Percentiles rank a stretch among this genome's conserved stretches.
Conservation (phyloP, 352 stramenopile species). For the Plasmopara muralis region DNA sequence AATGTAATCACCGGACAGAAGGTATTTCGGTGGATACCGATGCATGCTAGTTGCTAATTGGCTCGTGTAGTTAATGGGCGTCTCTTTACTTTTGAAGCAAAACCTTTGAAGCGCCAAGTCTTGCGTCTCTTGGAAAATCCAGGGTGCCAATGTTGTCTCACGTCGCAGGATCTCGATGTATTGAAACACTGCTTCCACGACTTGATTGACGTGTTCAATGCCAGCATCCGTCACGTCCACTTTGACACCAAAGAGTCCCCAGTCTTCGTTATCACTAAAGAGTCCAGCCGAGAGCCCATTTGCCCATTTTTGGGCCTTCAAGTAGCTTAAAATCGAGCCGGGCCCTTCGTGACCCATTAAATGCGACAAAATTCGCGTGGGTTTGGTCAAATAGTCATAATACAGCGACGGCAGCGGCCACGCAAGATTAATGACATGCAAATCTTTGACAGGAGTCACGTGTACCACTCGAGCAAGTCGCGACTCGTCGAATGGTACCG, state of each 20-base stretch:
- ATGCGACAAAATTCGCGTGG: constrained; percentile 85
- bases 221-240: constrained; percentile 62
- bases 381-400: constrained; percentile 55
- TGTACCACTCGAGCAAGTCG: constrained; percentile 38
- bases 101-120: constrained; percentile 53
- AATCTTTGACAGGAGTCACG: constrained; percentile 62
- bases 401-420: constrained; percentile 61
- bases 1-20: constrained; percentile 56
- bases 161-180: constrained; percentile 53
- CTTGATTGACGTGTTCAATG: constrained; percentile 51
- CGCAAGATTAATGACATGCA: constrained; percentile 63
- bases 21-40: constrained; percentile 46
- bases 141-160: constrained; percentile 36
- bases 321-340: constrained; percentile 88
- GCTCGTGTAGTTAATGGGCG: constrained; percentile 60
- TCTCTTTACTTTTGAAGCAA: constrained; percentile 77
- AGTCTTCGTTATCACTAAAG: constrained; percentile 68
- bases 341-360: constrained; percentile 92
- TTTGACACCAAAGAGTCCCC: constrained; percentile 57
- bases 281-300: constrained; percentile 62
- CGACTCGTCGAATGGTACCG: constrained; percentile 42
- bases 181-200: constrained; percentile 58
- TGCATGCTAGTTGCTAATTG: constrained; percentile 67
- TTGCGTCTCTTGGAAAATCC: constrained; percentile 68
- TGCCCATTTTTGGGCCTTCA: constrained; percentile 81